Evolutionary conservation across 345 rosid genomes (phyloP).

Genomic region (Stellera chamaejasme): DNA sequence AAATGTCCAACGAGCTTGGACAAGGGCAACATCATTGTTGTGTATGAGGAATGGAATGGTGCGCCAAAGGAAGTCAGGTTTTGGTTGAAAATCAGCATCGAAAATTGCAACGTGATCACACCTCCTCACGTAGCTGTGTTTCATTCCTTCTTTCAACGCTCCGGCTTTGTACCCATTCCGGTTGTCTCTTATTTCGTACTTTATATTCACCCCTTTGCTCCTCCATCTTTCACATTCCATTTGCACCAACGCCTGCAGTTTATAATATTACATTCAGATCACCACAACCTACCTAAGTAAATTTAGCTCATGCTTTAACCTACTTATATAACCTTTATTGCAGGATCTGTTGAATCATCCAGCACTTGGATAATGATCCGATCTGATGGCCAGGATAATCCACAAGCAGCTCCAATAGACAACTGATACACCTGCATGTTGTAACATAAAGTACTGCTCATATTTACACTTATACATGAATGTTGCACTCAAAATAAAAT

Average conservation of each 20-base stretch:
- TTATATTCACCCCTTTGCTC: slow-evolving; percentile 61
- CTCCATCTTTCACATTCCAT: slow-evolving; percentile 74
- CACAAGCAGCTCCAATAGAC: slow-evolving; percentile 85
- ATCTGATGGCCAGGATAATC: slow-evolving; percentile 79
- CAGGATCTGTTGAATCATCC: slow-evolving; percentile 73
- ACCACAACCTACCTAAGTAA: neutral
- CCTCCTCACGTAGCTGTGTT: slow-evolving; percentile 53
- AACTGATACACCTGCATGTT: slow-evolving; percentile 54
- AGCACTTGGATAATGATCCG: slow-evolving; percentile 83
- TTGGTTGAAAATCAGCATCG: slow-evolving; percentile 89
- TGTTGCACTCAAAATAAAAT: too few relatives aligned
- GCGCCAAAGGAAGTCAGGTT: slow-evolving; percentile 69
- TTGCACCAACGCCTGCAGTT: slow-evolving; percentile 47
- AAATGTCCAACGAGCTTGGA: slow-evolving; percentile 91
- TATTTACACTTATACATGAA: too few relatives aligned
- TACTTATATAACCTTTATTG: slow-evolving; percentile 34
- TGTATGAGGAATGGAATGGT: slow-evolving; percentile 60
- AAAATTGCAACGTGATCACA: slow-evolving; percentile 80
- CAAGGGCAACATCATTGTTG: slow-evolving; percentile 67
- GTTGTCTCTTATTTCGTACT: slow-evolving; percentile 53
- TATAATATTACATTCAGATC: neutral
- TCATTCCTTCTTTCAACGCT: slow-evolving; percentile 77
- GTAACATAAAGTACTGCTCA: too few relatives aligned
- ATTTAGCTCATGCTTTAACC: neutral
- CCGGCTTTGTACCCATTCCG: slow-evolving; percentile 82